Evolutionary conservation across 306 rosid species (phyloP).

Genomic region (Sechiopsis laciniata): DNA sequence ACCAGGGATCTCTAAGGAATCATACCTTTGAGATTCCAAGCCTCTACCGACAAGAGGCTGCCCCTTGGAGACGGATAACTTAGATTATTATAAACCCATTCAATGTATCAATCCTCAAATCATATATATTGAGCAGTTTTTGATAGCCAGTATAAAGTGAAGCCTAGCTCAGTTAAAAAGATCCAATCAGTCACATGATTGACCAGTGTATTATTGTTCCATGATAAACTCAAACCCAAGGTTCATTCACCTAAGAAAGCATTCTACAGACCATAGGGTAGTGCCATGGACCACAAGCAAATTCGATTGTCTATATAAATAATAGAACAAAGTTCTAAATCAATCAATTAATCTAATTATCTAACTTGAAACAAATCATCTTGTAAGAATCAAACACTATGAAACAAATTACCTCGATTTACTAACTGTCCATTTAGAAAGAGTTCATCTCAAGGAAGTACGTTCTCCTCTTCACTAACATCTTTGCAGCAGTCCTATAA

Average conservation of each 20-base stretch:
- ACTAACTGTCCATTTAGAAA: conserved; percentile 38
- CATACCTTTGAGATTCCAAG: no score
- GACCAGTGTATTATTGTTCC: background rate
- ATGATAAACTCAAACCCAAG: background rate
- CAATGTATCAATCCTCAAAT: background rate
- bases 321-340: background rate
- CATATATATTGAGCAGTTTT: background rate
- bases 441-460: conserved; percentile 99
- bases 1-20: no score
- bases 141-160: background rate
- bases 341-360: background rate
- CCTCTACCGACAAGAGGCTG: no score
- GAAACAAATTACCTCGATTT: conserved; percentile 40
- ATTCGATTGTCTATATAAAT: background rate
- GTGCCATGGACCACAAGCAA: background rate
- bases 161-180: background rate
- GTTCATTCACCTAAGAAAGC: conserved; percentile 13
- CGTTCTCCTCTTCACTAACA: conserved; percentile 90
- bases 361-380: background rate
- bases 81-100: conserved; percentile 4
- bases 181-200: background rate
- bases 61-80: background rate
- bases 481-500: conserved; percentile 74
- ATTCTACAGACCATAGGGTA: conserved; percentile 1
- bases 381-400: background rate